phyloP scores from a whole-genome alignment of 179 eudicot genomes.

The Carnegiea gigantea region DNA sequence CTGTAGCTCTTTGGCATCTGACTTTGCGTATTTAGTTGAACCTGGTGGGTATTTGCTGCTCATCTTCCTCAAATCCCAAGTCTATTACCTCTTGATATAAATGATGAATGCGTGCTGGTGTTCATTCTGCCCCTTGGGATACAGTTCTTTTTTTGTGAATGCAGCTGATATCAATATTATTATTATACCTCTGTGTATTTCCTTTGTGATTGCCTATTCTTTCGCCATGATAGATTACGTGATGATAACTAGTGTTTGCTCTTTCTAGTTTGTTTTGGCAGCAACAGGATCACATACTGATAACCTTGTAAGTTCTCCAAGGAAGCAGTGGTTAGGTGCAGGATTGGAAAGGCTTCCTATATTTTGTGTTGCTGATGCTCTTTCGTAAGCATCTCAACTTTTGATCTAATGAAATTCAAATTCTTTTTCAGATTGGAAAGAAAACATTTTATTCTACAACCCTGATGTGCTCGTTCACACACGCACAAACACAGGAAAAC shows the following conservation, averaged over 20 bases:
- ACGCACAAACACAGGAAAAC: no score
- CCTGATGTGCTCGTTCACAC: not conserved
- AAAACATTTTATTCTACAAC: not conserved
- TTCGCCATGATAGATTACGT: not conserved
- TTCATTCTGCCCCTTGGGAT: not conserved
- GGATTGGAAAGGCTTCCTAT: constrained; percentile 85
- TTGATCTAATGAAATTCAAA: not conserved
- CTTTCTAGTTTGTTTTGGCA: constrained; percentile 77
- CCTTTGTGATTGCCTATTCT: not conserved
- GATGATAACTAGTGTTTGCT: constrained; percentile 4
- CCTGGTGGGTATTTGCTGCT: not conserved
- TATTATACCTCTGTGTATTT: not conserved
- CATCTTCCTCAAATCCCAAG: not conserved
- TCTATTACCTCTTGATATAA: not conserved
- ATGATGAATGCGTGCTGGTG: not conserved
- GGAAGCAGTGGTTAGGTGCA: constrained; percentile 68
- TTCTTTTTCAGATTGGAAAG: not conserved
- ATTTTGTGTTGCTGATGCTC: constrained; percentile 68
- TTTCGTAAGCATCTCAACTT: constrained; percentile 58
- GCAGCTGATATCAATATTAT: not conserved
- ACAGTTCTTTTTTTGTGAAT: not conserved
- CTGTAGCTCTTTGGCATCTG: not conserved
- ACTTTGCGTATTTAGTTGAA: not conserved
- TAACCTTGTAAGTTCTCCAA: constrained; percentile 52
- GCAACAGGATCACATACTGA: constrained; percentile 92